Base-by-base conservation (phyloP, 257 asterid genomes). In the Fraxinus quadrangulata region DNA sequence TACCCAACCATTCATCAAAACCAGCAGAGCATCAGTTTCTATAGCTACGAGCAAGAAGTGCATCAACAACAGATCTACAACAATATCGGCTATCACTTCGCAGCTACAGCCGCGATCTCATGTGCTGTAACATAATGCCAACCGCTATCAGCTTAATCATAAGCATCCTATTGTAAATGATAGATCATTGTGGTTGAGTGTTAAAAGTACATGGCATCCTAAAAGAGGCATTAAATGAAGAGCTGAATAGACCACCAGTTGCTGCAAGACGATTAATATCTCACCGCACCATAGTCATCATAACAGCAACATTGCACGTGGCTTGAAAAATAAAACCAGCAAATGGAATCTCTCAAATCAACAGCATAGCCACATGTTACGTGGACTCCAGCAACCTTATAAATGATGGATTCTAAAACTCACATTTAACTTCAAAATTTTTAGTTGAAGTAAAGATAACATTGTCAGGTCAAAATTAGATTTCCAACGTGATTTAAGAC, bases 51-150 rank as follows among this genome's bases (percentile, higher is more conserved):
- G 84, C 89, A 81, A 88, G 77, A 82, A 61, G 74, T 66, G 81
- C 85, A 80, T 83, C 87, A 65, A 81, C 49, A 40, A 40, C 49
- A 3, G 3, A 40, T 40, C 49, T 40, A 40, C 49, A 73, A 73
- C 78, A 65, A 75, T 45, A 85, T 73, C 78, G 33, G 85, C 82
- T 79, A 83, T 34, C 86, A 77, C 83, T 76, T 82, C 86, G 74
- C 81, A 67, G 88, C 91, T 71, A 89, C 85, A 87, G 85, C 77
- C 79, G 84, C 88, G 78, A 82, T 72, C 88, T 81, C 90, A 80
- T 74, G 77, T 80, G 83, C 93, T 86, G 93, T 82, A 74, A 86
- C 82, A 83, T 70, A 84, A 77, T 49, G 77, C 49, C 78, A 84
- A 73, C 75, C 33, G 54, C 33, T 9, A 81, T 86, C 86, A 89